These are phyloP conservation scores for Verticillium longisporum DNA, from an alignment of 2,329 filamentous ascomycete species.

Conservation along the genomic window DNA sequence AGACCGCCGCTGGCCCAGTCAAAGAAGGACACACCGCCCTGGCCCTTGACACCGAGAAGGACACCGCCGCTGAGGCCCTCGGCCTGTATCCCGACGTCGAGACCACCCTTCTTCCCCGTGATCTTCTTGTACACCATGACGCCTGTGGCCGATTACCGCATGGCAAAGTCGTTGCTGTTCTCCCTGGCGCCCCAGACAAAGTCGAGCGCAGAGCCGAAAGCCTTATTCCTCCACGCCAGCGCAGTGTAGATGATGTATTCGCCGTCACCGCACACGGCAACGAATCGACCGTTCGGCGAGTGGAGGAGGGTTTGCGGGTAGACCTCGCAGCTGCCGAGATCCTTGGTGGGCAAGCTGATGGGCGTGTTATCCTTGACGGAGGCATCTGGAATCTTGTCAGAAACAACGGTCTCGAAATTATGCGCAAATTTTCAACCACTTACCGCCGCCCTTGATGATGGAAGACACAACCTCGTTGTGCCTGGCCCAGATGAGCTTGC, in stretches of 20 bases:
- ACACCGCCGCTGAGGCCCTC: slow-evolving; percentile 87
- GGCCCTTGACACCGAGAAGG: slow-evolving; percentile 87
- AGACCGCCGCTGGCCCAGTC: slow-evolving; percentile 90
- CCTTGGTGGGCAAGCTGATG: slow-evolving; percentile 82
- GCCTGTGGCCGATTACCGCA: slow-evolving; percentile 86
- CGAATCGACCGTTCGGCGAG: slow-evolving; percentile 90
- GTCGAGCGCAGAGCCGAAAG: slow-evolving; percentile 89
- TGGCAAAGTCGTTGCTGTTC: slow-evolving; percentile 97
- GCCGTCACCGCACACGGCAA: slow-evolving; percentile 78
- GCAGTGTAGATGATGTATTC: slow-evolving; percentile 99
- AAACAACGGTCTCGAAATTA: neutral
- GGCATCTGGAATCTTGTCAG: slow-evolving; percentile 49
- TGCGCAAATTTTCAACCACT: slow-evolving; percentile 14
- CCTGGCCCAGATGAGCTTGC: slow-evolving; percentile 92
- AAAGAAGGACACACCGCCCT: slow-evolving; percentile 91
- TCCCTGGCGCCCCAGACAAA: slow-evolving; percentile 97
- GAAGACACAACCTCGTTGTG: slow-evolving; percentile 94
- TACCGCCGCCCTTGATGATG: slow-evolving; percentile 82
- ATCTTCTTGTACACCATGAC: slow-evolving; percentile 99
- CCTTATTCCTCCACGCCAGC: slow-evolving; percentile 93
- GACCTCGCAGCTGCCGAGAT: slow-evolving; percentile 91
- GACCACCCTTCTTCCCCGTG: slow-evolving; percentile 77
- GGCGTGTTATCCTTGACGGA: slow-evolving; percentile 82
- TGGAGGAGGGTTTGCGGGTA: slow-evolving; percentile 93
- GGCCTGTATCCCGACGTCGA: slow-evolving; percentile 92